Evolutionary conservation across 2,329 filamentous ascomycete species (phyloP), one percentile per base, ranked within the genome.

Genomic region (Tolypocladium amazonense): DNA sequence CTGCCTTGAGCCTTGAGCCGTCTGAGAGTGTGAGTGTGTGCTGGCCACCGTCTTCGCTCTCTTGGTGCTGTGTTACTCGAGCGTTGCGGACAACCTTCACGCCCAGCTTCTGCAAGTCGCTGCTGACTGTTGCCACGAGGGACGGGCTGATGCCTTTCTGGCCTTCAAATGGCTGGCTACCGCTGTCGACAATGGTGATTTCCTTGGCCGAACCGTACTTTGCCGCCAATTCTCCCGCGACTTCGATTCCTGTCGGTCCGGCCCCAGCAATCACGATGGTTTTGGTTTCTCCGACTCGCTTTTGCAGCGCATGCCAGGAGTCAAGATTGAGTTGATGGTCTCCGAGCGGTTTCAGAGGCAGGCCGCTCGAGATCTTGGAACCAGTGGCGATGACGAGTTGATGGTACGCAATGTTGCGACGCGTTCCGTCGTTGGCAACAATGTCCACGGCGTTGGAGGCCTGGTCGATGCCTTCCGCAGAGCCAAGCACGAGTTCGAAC

Each of bases 301-400:
- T 60, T 55, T 73, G 66, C 1, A 73, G 58, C 12, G 65, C 57
- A 37, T 72, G 66, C 59, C 81, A 71, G 14, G 71, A 67, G 1
- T 68, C 66, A 4, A 72, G 57, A 2, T 75, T 74, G 38, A 77
- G 72, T 62, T 80, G 75, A 64, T 79, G 73, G 18, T 72, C 74
- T 61, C 76, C 78, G 38, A 74, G 63, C 30, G 72, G 73, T 65
- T 83, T 83, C 69, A 81, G 79, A 1, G 80, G 79, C 33, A 77
- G 64, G 27, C 65, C 63, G 57, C 66, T 71, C n/a, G 72, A 66
- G 38, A 73, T 66, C 37, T 75, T 75, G n/a, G 81, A 73, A 18
- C 81, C 81, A 0, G 82, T 84, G 3, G 81, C 80, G 45, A 83
- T 68, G 38, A 84, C 74, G 9, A 84, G 73, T 33, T 82, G 76